These are phyloP conservation scores for Neoscytalidium dimidiatum DNA, from an alignment of 2,329 filamentous ascomycete species.

Conservation along the genomic window DNA sequence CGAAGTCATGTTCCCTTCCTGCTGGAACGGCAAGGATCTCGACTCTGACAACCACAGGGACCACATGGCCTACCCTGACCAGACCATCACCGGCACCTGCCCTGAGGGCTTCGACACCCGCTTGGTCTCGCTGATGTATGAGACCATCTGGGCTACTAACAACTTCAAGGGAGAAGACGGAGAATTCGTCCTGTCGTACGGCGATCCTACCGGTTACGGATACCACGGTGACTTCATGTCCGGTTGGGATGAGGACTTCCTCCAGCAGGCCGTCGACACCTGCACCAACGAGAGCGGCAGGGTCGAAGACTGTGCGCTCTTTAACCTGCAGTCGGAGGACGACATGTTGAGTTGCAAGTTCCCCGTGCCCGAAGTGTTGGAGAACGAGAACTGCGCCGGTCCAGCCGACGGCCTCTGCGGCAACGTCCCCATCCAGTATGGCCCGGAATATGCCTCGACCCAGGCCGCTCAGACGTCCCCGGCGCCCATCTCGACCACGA, in stretches of 20 bases:
- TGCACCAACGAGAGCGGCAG: constrained; percentile 73
- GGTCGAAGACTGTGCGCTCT: constrained; percentile 74
- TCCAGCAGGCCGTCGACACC: constrained; percentile 67
- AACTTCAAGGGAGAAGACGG: constrained; percentile 53
- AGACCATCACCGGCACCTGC: constrained; percentile 56
- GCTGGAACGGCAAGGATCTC: constrained; percentile 66
- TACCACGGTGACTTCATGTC: constrained; percentile 72
- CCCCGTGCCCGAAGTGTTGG: constrained; percentile 56
- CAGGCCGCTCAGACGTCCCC: constrained; percentile 21
- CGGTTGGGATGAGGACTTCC: constrained; percentile 67
- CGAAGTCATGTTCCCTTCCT: constrained; percentile 74
- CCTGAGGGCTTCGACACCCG: constrained; percentile 56
- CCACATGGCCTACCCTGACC: constrained; percentile 66
- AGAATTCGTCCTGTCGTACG: constrained; percentile 69
- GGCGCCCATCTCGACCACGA: constrained; percentile 19
- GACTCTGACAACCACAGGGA: constrained; percentile 62
- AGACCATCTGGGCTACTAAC: constrained; percentile 58
- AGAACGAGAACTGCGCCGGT: constrained; percentile 61
- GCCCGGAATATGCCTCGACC: constrained; percentile 43
- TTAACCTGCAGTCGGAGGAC: constrained; percentile 64
- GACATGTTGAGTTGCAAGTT: constrained; percentile 64
- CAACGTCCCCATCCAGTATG: constrained; percentile 52
- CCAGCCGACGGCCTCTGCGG: constrained; percentile 67
- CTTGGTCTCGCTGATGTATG: constrained; percentile 61
- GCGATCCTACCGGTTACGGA: constrained; percentile 72